phyloP scores from a whole-genome alignment of 768 basidiomycete species.

The Tricholoma furcatifolium region DNA sequence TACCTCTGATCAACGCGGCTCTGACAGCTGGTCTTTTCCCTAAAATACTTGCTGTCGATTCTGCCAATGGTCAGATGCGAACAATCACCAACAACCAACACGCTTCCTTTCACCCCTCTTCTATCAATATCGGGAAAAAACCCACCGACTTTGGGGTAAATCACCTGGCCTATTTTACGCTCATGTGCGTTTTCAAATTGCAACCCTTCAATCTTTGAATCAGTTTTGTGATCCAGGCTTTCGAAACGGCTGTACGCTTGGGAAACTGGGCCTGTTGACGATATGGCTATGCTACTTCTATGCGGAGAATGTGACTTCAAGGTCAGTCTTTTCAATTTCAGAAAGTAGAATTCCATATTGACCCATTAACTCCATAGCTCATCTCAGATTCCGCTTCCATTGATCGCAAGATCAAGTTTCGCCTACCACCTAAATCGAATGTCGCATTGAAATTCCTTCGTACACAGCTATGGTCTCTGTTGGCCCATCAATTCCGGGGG shows the following conservation, averaged over 20 bases:
- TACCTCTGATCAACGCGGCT: slow-evolving; percentile 72
- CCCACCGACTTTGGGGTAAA: slow-evolving; percentile 70
- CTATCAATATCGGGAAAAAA: slow-evolving; percentile 79
- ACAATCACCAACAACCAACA: slow-evolving; percentile 83
- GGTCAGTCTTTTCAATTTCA: slow-evolving; percentile 28
- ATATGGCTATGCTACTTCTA: slow-evolving; percentile 74
- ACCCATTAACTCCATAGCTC: slow-evolving; percentile 46
- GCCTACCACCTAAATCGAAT: slow-evolving; percentile 64
- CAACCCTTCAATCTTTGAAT: neutral
- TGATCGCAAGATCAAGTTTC: slow-evolving; percentile 84
- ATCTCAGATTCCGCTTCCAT: slow-evolving; percentile 68
- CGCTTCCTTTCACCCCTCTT: slow-evolving; percentile 85
- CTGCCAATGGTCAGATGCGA: slow-evolving; percentile 56
- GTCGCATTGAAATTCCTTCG: slow-evolving; percentile 83
- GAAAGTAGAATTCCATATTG: neutral
- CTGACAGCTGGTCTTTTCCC: slow-evolving; percentile 88
- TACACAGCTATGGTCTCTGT: slow-evolving; percentile 51
- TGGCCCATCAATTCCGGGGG: slow-evolving; percentile 68
- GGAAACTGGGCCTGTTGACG: slow-evolving; percentile 91
- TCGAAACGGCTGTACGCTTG: slow-evolving; percentile 91
- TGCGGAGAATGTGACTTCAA: slow-evolving; percentile 93
- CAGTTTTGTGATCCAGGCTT: slow-evolving; percentile 53
- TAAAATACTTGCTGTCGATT: slow-evolving; percentile 78
- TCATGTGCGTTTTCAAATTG: slow-evolving; percentile 58
- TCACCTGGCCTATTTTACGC: slow-evolving; percentile 81